Evolutionary conservation across 1,284 basidiomycete genomes (phyloP).

Genomic region (Apiotrichum brassicae): DNA sequence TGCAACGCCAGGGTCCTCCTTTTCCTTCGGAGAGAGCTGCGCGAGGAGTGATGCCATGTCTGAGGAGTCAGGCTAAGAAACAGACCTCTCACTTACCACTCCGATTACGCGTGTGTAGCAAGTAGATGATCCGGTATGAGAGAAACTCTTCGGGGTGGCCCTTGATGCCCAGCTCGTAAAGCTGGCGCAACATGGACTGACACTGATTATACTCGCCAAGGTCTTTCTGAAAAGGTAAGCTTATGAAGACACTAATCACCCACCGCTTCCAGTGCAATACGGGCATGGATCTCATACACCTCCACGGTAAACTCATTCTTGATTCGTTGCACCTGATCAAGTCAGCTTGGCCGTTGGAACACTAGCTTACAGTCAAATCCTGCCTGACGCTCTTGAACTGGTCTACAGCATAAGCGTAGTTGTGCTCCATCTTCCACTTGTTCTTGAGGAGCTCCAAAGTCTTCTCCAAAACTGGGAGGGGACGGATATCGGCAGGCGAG

Average conservation of each 20-base stretch:
- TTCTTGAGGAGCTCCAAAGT: slow-evolving; percentile 82
- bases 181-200: slow-evolving; percentile 78
- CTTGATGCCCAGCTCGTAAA: slow-evolving; percentile 87
- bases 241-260: slow-evolving; percentile 30
- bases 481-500: slow-evolving; percentile 88
- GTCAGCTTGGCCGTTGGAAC: not conserved
- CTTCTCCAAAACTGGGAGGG: slow-evolving; percentile 72
- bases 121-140: slow-evolving; percentile 94
- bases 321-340: slow-evolving; percentile 89
- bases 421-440: slow-evolving; percentile 76
- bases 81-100: slow-evolving; percentile 60
- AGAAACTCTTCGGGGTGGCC: slow-evolving; percentile 93
- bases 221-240: slow-evolving; percentile 61
- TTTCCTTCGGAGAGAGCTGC: slow-evolving; percentile 87
- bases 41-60: slow-evolving; percentile 94
- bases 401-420: slow-evolving; percentile 87
- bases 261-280: slow-evolving; percentile 91
- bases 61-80: slow-evolving; percentile 43
- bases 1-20: slow-evolving; percentile 66
- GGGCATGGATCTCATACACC: slow-evolving; percentile 97
- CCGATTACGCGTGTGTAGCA: slow-evolving; percentile 87
- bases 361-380: slow-evolving; percentile 78
- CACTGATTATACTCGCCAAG: slow-evolving; percentile 99
- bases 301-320: slow-evolving; percentile 97
- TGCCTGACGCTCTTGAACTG: slow-evolving; percentile 98